Conservation (phyloP, 2,329 filamentous ascomycete genomes). For the Beauveria scarabaeidicola region DNA sequence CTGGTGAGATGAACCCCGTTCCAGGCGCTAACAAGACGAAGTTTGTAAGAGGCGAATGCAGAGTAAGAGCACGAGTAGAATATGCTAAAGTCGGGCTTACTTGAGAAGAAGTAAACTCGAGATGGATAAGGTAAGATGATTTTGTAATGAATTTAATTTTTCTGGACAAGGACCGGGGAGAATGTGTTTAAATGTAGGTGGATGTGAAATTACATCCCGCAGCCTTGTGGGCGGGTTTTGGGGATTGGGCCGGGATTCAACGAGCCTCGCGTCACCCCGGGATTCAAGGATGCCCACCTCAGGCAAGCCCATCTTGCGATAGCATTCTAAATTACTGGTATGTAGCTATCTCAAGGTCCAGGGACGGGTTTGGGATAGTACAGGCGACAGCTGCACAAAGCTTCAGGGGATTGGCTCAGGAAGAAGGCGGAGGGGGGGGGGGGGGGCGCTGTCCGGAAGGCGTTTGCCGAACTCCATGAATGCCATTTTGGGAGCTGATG, state of each 20-base stretch:
- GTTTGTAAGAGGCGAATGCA: background rate
- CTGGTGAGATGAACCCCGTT: constrained; percentile 6
- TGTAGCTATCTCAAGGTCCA: constrained; percentile 3
- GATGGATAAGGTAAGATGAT: background rate
- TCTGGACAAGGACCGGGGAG: background rate
- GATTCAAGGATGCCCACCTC: too few species aligned
- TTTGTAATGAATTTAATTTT: background rate
- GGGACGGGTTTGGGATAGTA: background rate
- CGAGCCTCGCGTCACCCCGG: constrained; percentile 5
- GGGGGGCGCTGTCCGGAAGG: constrained; percentile 3
- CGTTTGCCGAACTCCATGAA: background rate
- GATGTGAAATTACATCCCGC: background rate
- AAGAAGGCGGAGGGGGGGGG: too few species aligned
- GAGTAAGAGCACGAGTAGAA: background rate
- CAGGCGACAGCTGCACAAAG: background rate
- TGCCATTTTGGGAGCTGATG: background rate
- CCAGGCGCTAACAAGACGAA: constrained; percentile 3
- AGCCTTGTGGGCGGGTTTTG: constrained; percentile 5
- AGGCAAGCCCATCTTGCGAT: background rate
- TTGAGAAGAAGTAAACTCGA: background rate
- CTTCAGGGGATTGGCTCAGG: background rate
- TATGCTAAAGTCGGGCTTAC: background rate
- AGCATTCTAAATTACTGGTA: background rate
- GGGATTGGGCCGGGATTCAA: constrained; percentile 3
- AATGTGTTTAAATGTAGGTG: constrained; percentile 9